Evolutionary conservation across 768 basidiomycete species (phyloP).

Genomic region (Tubosaeta brunneosetosa): DNA sequence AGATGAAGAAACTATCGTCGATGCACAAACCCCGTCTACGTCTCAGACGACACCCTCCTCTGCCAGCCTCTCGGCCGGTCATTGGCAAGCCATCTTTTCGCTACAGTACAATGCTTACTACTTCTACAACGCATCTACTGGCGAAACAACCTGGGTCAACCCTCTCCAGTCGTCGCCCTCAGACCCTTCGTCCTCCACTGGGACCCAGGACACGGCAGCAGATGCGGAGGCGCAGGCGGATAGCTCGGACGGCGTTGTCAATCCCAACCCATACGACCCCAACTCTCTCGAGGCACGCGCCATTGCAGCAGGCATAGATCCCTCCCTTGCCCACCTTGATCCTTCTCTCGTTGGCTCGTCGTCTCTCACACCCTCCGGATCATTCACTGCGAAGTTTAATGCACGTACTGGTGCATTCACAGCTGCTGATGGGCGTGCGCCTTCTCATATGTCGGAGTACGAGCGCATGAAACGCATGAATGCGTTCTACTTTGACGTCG

Average conservation of each 20-base stretch:
- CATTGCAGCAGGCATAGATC: constrained; percentile 77
- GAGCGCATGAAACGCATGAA: constrained; percentile 79
- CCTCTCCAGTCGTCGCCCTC: constrained; percentile 48
- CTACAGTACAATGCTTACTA: constrained; percentile 79
- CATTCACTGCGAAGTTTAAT: constrained; percentile 69
- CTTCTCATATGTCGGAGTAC: constrained; percentile 72
- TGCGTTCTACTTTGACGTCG: constrained; percentile 82
- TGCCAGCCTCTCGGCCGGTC: constrained; percentile 24
- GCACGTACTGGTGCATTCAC: constrained; percentile 77
- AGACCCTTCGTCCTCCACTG: constrained; percentile 19
- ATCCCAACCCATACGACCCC: constrained; percentile 24
- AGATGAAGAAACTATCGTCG: not conserved
- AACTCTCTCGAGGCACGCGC: constrained; percentile 66
- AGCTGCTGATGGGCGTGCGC: constrained; percentile 60
- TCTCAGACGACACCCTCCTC: constrained; percentile 4
- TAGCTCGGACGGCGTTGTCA: constrained; percentile 9
- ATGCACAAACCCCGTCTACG: constrained; percentile 4
- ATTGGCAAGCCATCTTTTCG: constrained; percentile 82
- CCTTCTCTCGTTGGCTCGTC: constrained; percentile 50
- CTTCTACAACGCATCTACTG: constrained; percentile 71
- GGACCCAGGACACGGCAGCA: constrained; percentile 14
- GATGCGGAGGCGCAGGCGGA: constrained; percentile 19
- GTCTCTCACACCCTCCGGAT: constrained; percentile 36
- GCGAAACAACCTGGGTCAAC: constrained; percentile 83
- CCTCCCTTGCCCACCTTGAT: constrained; percentile 74